Conservation (phyloP, 2,329 filamentous ascomycete species). For the Xylariaceae sp. region DNA sequence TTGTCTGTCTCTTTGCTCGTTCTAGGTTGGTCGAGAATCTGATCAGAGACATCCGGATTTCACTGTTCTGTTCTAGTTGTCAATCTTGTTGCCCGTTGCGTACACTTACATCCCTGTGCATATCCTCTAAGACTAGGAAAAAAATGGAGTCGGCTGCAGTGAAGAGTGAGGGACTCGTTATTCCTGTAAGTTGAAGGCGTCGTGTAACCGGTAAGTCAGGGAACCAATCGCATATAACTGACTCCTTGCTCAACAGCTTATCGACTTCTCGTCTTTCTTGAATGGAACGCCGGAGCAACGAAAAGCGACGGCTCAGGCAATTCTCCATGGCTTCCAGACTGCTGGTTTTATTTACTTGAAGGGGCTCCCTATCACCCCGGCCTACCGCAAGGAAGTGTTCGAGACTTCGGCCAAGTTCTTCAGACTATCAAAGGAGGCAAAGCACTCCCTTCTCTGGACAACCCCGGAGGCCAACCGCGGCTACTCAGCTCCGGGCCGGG, state of each 20-base stretch:
- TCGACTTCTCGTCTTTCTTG: conserved; percentile 73
- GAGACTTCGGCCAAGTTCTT: conserved; percentile 67
- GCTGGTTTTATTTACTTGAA: conserved; percentile 87
- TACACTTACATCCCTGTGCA: background rate
- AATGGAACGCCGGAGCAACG: conserved; percentile 56
- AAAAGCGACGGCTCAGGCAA: conserved; percentile 59
- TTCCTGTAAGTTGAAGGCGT: conserved; percentile 41
- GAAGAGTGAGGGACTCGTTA: conserved; percentile 48
- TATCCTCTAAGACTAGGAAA: background rate
- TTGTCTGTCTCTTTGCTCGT: too few species aligned
- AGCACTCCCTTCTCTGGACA: conserved; percentile 64
- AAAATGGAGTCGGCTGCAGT: conserved; percentile 42
- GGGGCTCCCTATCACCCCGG: conserved; percentile 64
- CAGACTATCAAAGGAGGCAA: conserved; percentile 53
- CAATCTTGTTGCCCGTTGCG: background rate
- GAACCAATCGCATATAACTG: conserved; percentile 1
- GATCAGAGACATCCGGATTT: background rate
- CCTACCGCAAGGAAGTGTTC: conserved; percentile 59
- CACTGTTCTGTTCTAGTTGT: background rate
- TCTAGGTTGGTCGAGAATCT: background rate
- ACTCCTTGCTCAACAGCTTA: conserved; percentile 49
- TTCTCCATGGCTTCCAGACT: conserved; percentile 74
- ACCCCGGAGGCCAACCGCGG: conserved; percentile 68
- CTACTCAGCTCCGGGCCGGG: conserved; percentile 63
- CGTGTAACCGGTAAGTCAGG: background rate